A percentile compares a stretch with the other conserved stretches of the same genome.
Conservation (phyloP, 345 rosid species). For the Eucalyptus erythrocorys region DNA sequence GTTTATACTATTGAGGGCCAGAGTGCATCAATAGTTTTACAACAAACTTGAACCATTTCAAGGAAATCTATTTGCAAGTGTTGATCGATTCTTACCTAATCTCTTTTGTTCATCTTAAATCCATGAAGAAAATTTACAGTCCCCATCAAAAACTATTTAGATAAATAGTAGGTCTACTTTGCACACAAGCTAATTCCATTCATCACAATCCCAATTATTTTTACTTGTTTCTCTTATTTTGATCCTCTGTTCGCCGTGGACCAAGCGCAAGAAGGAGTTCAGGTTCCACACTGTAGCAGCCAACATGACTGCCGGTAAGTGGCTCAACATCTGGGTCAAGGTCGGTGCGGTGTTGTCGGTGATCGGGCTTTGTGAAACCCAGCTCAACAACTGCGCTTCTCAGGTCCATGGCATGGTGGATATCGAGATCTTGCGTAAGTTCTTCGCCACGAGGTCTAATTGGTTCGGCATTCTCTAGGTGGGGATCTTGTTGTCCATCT, state of each 20-base stretch:
- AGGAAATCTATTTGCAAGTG: not conserved
- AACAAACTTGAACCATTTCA: not conserved
- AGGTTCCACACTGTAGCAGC: conserved; percentile 46
- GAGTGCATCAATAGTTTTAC: not conserved
- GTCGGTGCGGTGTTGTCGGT: conserved; percentile 51
- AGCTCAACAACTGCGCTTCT: conserved; percentile 60
- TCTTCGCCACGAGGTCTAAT: conserved; percentile 18
- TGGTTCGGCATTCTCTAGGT: conserved; percentile 35
- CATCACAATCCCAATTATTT: conserved; percentile 1
- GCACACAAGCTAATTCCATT: no score
- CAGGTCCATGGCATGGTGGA: conserved; percentile 53
- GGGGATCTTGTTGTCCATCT: conserved; percentile 29
- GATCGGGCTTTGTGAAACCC: conserved; percentile 67
- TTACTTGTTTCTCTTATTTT: conserved; percentile 37
- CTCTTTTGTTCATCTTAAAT: not conserved
- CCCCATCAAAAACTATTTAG: not conserved
- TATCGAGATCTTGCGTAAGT: conserved; percentile 21
- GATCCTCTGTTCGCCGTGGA: conserved; percentile 38
- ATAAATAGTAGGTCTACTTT: no score
- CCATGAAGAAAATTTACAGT: not conserved
- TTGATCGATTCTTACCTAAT: not conserved
- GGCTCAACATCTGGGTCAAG: conserved; percentile 60
- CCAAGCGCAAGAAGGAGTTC: conserved; percentile 38
- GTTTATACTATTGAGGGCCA: no score
- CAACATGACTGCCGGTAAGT: conserved; percentile 49